Percentiles rank a stretch among this genome's conserved stretches.
Conservation (phyloP, 2,329 filamentous ascomycete species). For the Talaromyces sp. region DNA sequence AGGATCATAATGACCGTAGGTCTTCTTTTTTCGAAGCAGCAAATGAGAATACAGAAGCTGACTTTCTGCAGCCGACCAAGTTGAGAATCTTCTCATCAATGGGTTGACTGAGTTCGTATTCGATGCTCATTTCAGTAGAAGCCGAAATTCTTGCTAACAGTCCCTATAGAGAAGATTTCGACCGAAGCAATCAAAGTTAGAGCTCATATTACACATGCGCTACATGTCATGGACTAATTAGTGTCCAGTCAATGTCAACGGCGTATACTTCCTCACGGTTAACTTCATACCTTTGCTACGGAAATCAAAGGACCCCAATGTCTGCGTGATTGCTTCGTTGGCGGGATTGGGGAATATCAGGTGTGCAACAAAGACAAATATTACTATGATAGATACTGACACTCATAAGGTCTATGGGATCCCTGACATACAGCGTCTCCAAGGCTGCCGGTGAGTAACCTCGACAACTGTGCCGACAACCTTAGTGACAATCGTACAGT, state of each 20-base stretch:
- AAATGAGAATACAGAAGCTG: background rate
- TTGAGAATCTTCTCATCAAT: slow-evolving; percentile 18
- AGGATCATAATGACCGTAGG: slow-evolving; percentile 18
- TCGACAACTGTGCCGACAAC: background rate
- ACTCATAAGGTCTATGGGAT: slow-evolving; percentile 21
- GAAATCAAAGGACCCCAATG: slow-evolving; percentile 26
- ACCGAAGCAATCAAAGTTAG: slow-evolving; percentile 15
- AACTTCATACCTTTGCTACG: slow-evolving; percentile 28
- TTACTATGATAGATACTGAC: background rate
- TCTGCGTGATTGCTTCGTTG: slow-evolving; percentile 27
- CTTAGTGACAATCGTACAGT: slow-evolving; percentile 16
- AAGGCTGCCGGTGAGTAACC: slow-evolving; percentile 23
- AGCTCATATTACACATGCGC: background rate
- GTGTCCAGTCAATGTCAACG: slow-evolving; percentile 26
- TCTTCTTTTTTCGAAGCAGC: background rate
- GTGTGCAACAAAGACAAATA: slow-evolving; percentile 4
- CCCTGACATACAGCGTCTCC: slow-evolving; percentile 26
- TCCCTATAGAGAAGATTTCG: slow-evolving; percentile 9
- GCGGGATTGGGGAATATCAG: slow-evolving; percentile 26
- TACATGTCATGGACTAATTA: background rate
- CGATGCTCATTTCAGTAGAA: background rate
- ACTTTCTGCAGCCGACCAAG: slow-evolving; percentile 15
- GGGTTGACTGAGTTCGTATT: slow-evolving; percentile 16
- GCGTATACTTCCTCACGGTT: slow-evolving; percentile 29
- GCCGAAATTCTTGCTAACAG: background rate